Percentiles rank a stretch among this genome's conserved stretches.
Conservation (phyloP, 495 filamentous ascomycete genomes). For the Podospora tetraspora region DNA sequence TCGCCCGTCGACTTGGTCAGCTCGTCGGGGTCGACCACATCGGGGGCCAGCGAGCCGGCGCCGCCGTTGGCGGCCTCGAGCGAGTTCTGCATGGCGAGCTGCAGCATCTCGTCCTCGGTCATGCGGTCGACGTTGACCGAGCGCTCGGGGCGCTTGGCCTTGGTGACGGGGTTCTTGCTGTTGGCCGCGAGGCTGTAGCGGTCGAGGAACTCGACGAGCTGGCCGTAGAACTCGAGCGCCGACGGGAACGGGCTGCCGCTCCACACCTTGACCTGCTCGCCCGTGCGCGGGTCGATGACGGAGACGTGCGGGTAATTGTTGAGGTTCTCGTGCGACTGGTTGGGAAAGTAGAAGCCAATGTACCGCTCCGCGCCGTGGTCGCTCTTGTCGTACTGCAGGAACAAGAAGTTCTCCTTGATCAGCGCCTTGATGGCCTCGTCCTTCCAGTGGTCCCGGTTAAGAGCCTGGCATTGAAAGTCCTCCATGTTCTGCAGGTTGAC, state of each 20-base stretch:
- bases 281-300: constrained; percentile 91
- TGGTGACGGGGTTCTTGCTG: constrained; percentile 87
- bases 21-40: constrained; percentile 70
- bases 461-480: constrained; percentile 83
- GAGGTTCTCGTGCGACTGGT: constrained; percentile 63
- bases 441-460: constrained; percentile 97
- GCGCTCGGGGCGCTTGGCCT: constrained; percentile 64
- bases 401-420: constrained; percentile 86
- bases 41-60: constrained; percentile 18
- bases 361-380: constrained; percentile 72
- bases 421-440: constrained; percentile 68
- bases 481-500: constrained; percentile 92
- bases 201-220: constrained; percentile 92
- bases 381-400: constrained; percentile 84
- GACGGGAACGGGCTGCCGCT: constrained; percentile 73
- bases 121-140: constrained; percentile 74
- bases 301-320: constrained; percentile 84
- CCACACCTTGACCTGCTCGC: constrained; percentile 97
- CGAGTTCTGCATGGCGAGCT: constrained; percentile 86
- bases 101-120: constrained; percentile 95
- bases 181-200: constrained; percentile 83
- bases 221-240: constrained; percentile 76
- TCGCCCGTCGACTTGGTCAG: constrained; percentile 54
- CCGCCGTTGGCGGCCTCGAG: constrained; percentile 40
- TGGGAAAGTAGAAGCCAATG: constrained; percentile 82